Evolutionary conservation across 1,284 basidiomycete species (phyloP), one percentile per base, ranked within the genome.

Genomic region (Microbotryomycetes sp.): DNA sequence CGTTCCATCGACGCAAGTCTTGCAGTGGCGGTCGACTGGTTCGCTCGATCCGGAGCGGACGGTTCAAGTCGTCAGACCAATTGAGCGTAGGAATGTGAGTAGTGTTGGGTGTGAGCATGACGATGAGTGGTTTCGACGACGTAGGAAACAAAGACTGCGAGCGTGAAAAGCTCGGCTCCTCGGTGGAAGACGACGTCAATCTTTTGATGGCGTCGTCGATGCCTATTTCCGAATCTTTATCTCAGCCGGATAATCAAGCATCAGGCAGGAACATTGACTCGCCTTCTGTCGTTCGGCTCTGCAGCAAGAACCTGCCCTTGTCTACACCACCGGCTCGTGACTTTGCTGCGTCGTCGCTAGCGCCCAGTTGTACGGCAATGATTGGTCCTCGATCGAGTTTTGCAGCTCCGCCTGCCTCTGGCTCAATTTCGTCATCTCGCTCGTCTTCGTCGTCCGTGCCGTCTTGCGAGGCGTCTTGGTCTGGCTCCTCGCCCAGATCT

Each of bases 151-250:
- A 27, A 13, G 64, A 55, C 5, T 47, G 57, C 21, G 57, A 28
- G 24, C 66, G 58, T n/a, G 66, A 66, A 61, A 66, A 68, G 23
- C 55, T 48, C 3, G 64, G 66, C 1, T 31, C 18, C 3, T 47
- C 29, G 55, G 61, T 28, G 18, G 61, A 57, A 4, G 51, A 45
- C 29, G 61, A 60, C 27, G 61, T 57, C 6, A 68, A 56, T 5
- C 66, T 59, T 5, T 51, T 51, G 2, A 58, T 24, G 2, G 64
- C 61, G 18, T 68, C 64, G 5, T 41, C 27, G 6, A 49, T 61
- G 26, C 56, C 60, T 61, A 45, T 41, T 41, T 41, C 11, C 9
- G 35, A 41, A 41, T 11, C 9, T 11, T 41, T 18, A 41, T 11
- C 18, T 41, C 35, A 41, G 18, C 35, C 35, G 35, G 18, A 11